Evolutionary conservation across 2,329 filamentous ascomycete genomes (phyloP).

Genomic region (Lasiodiplodia theobromae): DNA sequence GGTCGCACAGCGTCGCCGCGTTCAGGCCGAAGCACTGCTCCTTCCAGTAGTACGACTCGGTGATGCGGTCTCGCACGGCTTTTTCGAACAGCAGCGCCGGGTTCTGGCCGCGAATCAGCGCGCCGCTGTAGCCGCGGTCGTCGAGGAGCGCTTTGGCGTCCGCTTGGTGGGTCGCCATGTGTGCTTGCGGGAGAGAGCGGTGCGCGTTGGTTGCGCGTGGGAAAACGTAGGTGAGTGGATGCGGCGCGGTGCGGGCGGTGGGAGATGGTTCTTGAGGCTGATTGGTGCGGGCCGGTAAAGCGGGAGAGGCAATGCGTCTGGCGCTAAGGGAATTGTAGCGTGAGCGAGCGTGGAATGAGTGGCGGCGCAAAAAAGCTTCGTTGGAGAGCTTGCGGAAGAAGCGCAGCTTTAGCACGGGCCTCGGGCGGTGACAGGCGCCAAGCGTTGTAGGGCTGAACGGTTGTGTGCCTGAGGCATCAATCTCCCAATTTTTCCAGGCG

Average conservation of each 20-base stretch:
- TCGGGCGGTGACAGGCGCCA: constrained; percentile 3
- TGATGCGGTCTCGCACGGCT: constrained; percentile 91
- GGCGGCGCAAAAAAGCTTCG: constrained; percentile 2
- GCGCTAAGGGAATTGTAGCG: not conserved
- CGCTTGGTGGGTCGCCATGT: constrained; percentile 69
- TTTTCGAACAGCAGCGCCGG: constrained; percentile 97
- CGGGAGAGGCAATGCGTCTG: not conserved
- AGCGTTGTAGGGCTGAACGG: constrained; percentile 22
- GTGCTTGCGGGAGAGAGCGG: not conserved
- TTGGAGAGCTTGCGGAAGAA: constrained; percentile 21
- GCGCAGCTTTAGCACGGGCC: constrained; percentile 17
- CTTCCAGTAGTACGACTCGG: constrained; percentile 97
- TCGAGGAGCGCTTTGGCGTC: constrained; percentile 82
- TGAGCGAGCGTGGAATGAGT: constrained; percentile 11
- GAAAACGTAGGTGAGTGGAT: not conserved
- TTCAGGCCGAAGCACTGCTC: constrained; percentile 98
- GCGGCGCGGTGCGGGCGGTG: not conserved
- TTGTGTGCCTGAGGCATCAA: constrained; percentile 12
- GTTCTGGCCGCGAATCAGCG: constrained; percentile 87
- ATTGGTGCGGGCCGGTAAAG: not conserved
- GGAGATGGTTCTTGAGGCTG: not conserved
- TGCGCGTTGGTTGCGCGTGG: not conserved
- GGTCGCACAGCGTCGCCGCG: constrained; percentile 79
- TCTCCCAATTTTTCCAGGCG: not conserved
- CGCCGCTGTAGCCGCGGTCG: constrained; percentile 80